These are phyloP conservation scores for Trichoderma gamsii DNA, from an alignment of 495 filamentous ascomycete species.

Conservation along the genomic window DNA sequence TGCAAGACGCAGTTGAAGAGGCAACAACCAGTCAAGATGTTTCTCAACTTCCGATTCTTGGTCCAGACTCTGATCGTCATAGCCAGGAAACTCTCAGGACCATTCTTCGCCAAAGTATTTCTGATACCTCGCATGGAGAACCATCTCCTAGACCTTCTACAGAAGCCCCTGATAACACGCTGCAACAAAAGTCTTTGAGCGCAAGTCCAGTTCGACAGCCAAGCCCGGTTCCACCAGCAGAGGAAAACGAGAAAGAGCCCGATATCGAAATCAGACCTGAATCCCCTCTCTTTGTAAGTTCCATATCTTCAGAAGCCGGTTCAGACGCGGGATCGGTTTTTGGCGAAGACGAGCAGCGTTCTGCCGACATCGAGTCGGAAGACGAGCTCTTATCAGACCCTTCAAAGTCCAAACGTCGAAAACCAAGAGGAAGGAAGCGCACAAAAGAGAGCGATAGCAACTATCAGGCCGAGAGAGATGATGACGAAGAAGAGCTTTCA, in stretches of 20 bases:
- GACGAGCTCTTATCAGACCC: neutral
- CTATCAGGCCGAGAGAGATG: neutral
- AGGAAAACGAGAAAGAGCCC: neutral
- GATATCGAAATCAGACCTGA: neutral
- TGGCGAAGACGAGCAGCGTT: neutral
- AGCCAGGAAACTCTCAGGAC: neutral
- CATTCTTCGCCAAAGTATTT: neutral
- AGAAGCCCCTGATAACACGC: neutral
- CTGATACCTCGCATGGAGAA: neutral
- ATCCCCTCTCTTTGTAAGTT: no score
- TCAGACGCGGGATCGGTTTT: neutral
- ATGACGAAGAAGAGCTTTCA: neutral
- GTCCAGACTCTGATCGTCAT: neutral
- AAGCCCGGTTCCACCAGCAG: neutral
- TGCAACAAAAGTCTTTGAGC: no score
- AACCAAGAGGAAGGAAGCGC: neutral
- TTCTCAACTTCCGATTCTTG: neutral
- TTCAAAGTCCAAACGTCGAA: neutral
- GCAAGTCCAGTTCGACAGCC: neutral
- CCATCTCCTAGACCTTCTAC: neutral
- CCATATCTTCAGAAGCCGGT: neutral
- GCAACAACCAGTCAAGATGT: neutral
- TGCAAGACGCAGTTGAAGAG: neutral
- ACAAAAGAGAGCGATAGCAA: neutral
- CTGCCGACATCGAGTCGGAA: neutral